Evolutionary conservation across 768 basidiomycete species (phyloP), one percentile per base, ranked within the genome.

Genomic region (Tricholoma saponaceum): DNA sequence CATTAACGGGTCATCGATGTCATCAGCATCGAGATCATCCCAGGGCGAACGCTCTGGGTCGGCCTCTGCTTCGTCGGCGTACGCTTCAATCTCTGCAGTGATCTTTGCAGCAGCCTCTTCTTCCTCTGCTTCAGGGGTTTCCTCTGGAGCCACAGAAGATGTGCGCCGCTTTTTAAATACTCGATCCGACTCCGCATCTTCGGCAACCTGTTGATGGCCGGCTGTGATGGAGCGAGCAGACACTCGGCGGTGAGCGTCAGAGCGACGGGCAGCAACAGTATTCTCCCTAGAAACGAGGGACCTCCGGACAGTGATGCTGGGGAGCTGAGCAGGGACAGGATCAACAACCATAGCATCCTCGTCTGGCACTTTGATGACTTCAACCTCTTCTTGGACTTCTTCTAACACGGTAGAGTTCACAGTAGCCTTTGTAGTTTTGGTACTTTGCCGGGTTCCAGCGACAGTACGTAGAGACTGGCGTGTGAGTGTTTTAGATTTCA

Each of bases 1-100:
- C 95, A 98, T 98, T 59, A 92, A 79, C 13, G 96, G 97, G 67
- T 99, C 96, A 51, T 95, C 93, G 18, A 74, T 82, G 67, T 99
- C 97, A 47, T 95, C 94, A 1, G 85, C 87, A 62, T 99, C 97
- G 14, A 98, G 81, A 66, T 98, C 96, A 28, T 90, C 90, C 95
- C 94, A 98, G 37, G 72, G 64, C 10, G 78, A 78, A 76, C 78
- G 75, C 54, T 88, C 77, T 3, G 85, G 86, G 62, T 88, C 86
- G 4, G 83, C 86, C 67, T 90, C 90, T 3, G 65, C 69, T 59
- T 85, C 83, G 30, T 84, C 74, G 18, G 77, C 73, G 54, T 75
- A 76, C 2, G 73, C 72, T 54, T 87, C 87, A 35, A 77, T 73
- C 58, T 84, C 82, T 30, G 76, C 79, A 12, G 69, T 73, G 30